Conservation (phyloP, 192 early-diverging fungal genomes). For the Chytriomyces confervae region DNA sequence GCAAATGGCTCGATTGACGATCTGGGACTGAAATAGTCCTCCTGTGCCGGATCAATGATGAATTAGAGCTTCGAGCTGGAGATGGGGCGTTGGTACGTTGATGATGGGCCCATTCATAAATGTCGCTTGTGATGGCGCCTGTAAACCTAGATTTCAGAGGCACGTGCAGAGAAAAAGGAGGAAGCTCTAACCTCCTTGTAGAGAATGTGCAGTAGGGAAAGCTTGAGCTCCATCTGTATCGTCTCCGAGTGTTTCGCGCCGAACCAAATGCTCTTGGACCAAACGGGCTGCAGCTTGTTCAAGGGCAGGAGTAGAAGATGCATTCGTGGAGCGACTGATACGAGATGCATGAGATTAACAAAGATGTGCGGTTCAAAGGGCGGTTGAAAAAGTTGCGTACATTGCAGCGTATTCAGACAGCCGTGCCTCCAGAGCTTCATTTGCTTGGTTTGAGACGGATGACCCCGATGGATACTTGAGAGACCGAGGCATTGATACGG, state of each 20-base stretch:
- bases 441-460: too few relatives aligned
- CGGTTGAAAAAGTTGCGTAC: neutral
- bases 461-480: neutral
- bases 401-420: slow-evolving; percentile 4
- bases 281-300: slow-evolving; percentile 19
- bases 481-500: neutral
- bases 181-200: slow-evolving; percentile 7
- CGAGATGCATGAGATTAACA: too few relatives aligned
- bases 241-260: neutral
- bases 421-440: neutral
- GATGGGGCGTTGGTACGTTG: slow-evolving; percentile 40
- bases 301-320: slow-evolving; percentile 3
- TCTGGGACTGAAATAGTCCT: slow-evolving; percentile 55
- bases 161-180: neutral
- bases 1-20: slow-evolving; percentile 20
- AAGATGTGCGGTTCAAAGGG: neutral
- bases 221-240: neutral
- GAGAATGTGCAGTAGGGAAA: neutral
- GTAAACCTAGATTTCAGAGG: neutral
- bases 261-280: slow-evolving; percentile 18
- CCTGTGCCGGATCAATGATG: neutral
- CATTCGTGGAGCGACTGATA: slow-evolving; percentile 1
- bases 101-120: slow-evolving; percentile 87
- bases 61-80: slow-evolving; percentile 47
- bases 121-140: slow-evolving; percentile 84